A percentile compares a stretch with the other conserved stretches of the same genome.
Evolutionary conservation across 768 basidiomycete genomes (phyloP).

Genomic region (Pleurotus platypus): DNA sequence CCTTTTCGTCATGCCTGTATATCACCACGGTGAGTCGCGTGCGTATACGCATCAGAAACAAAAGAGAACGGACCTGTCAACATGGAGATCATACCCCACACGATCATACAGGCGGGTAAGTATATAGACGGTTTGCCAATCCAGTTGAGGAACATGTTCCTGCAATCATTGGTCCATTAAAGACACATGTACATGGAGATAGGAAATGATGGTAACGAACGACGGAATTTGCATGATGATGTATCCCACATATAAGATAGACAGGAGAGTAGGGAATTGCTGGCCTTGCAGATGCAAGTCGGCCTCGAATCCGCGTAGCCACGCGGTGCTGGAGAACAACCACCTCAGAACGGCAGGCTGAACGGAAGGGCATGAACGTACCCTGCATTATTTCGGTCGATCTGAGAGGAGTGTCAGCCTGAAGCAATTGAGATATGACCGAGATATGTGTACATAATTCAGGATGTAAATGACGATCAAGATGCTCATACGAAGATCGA

Average conservation of each 20-base stretch:
- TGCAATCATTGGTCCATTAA: constrained; percentile 20
- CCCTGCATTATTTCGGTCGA: constrained; percentile 78
- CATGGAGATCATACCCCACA: constrained; percentile 66
- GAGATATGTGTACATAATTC: constrained; percentile 36
- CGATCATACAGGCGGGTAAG: constrained; percentile 63
- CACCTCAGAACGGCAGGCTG: background rate
- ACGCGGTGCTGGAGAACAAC: constrained; percentile 50
- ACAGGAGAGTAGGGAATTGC: constrained; percentile 66
- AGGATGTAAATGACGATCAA: constrained; percentile 49
- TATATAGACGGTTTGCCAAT: constrained; percentile 69
- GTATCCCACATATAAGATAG: constrained; percentile 70
- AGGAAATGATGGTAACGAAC: constrained; percentile 31
- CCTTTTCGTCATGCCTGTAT: constrained; percentile 37
- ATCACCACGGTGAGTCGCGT: background rate
- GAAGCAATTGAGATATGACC: background rate
- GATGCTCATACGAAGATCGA: constrained; percentile 56
- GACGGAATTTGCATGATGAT: constrained; percentile 80
- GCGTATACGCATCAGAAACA: background rate
- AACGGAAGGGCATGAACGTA: constrained; percentile 22
- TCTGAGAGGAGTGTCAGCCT: constrained; percentile 27
- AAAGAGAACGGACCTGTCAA: constrained; percentile 39
- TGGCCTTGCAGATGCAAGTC: constrained; percentile 61
- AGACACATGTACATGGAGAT: background rate
- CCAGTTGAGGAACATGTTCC: constrained; percentile 74
- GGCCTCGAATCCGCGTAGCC: constrained; percentile 66